Evolutionary conservation across 148 eudicot genomes (phyloP).

Genomic region (Vaccinium macrocarpon): DNA sequence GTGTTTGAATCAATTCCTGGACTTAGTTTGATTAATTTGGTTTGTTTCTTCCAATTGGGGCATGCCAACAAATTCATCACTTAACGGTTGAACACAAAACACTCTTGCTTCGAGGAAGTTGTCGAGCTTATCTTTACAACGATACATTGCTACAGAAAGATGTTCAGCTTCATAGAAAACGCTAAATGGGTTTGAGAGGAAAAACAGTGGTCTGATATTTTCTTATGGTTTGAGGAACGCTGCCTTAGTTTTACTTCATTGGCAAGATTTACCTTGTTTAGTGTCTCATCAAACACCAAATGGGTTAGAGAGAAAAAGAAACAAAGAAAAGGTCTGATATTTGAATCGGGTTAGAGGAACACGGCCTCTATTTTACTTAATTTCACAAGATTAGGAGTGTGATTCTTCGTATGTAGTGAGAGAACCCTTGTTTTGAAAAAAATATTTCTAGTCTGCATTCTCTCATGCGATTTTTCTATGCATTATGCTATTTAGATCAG

Average conservation of each 20-base stretch:
- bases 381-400: background rate
- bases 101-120: slow-evolving; percentile 3
- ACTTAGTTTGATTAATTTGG: background rate
- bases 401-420: background rate
- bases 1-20: background rate
- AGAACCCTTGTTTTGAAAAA: background rate
- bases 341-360: background rate
- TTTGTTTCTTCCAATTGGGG: background rate
- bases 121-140: background rate
- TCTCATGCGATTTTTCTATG: background rate
- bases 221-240: background rate
- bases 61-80: background rate
- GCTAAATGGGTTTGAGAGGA: background rate
- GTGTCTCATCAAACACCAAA: background rate
- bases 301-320: background rate
- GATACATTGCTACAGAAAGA: background rate
- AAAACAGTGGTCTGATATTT: background rate
- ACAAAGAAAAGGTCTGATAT: background rate
- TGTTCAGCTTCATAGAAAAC: background rate
- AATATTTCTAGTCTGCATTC: too few relatives aligned
- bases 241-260: background rate
- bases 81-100: background rate
- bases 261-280: background rate
- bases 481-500: background rate
- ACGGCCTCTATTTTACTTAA: background rate